phyloP scores from a whole-genome alignment of 805 yeast genomes.

The Candida insectorum region DNA sequence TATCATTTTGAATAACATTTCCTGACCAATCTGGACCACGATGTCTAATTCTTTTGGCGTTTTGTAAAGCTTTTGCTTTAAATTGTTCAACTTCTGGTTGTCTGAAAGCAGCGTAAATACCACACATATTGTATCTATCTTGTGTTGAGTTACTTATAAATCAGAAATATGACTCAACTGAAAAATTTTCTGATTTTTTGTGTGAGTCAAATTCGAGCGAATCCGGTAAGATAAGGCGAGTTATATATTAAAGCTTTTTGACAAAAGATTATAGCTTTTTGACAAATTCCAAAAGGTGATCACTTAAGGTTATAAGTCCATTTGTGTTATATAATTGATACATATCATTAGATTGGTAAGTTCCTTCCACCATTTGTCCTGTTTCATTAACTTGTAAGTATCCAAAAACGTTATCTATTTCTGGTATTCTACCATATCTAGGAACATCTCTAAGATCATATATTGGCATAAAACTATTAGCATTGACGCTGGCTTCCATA shows the following conservation, averaged over 20 bases:
- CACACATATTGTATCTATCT: conserved; percentile 79
- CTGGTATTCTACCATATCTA: conserved; percentile 62
- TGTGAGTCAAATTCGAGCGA: too few relatives aligned
- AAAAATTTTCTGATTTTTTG: neutral
- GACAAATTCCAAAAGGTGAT: conserved; percentile 43
- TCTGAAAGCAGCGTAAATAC: conserved; percentile 90
- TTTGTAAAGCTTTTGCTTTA: conserved; percentile 84
- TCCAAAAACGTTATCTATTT: conserved; percentile 68
- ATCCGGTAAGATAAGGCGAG: too few relatives aligned
- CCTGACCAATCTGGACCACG: conserved; percentile 99
- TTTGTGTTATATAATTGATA: conserved; percentile 45
- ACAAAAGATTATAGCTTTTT: too few relatives aligned
- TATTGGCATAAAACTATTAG: conserved; percentile 59
- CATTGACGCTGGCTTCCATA: conserved; percentile 54
- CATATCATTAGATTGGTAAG: conserved; percentile 57
- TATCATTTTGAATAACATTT: conserved; percentile 70
- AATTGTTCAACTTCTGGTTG: conserved; percentile 76
- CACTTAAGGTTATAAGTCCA: conserved; percentile 46
- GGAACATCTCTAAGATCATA: conserved; percentile 69
- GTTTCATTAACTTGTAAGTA: conserved; percentile 56
- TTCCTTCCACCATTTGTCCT: conserved; percentile 52
- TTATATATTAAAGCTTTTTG: too few relatives aligned
- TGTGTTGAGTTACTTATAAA: too few relatives aligned
- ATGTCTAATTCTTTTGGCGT: conserved; percentile 92
- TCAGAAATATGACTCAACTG: too few relatives aligned